Conservation (phyloP, 2,329 filamentous ascomycete species). For the Aspergillus ochraceus region DNA sequence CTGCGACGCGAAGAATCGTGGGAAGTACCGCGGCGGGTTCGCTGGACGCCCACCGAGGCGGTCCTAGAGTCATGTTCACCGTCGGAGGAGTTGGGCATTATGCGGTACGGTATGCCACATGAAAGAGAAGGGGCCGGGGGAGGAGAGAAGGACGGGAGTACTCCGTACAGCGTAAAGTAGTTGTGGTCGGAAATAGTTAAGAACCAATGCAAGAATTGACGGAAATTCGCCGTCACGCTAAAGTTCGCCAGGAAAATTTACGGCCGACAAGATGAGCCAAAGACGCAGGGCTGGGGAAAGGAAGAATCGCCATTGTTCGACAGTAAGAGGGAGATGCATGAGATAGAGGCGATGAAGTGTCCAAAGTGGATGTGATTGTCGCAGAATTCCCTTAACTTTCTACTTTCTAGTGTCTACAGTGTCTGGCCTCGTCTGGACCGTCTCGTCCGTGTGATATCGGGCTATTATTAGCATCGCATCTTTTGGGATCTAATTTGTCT, state of each 20-base stretch:
- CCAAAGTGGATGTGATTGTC: not conserved
- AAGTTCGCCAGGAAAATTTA: slow-evolving; percentile 22
- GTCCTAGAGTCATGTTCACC: slow-evolving; percentile 49
- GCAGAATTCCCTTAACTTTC: too few relatives aligned
- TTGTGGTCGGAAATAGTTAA: too few relatives aligned
- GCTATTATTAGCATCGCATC: slow-evolving; percentile 6
- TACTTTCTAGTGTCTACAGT: not conserved
- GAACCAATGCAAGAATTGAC: not conserved
- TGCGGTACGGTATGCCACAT: slow-evolving; percentile 24
- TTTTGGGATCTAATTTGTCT: not conserved
- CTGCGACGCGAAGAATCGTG: slow-evolving; percentile 25
- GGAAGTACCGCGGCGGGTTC: slow-evolving; percentile 25
- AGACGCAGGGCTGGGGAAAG: not conserved
- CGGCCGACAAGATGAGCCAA: slow-evolving; percentile 18
- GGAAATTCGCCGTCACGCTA: not conserved
- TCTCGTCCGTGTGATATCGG: not conserved
- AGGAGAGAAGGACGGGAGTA: not conserved
- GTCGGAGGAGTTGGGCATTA: slow-evolving; percentile 26
- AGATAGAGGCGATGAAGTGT: not conserved
- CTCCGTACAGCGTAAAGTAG: too few relatives aligned
- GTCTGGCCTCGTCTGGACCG: not conserved
- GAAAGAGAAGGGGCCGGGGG: not conserved
- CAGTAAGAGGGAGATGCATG: too few relatives aligned
- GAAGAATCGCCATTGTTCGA: not conserved
- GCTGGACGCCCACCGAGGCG: slow-evolving; percentile 43